Percentiles rank a stretch among this genome's conserved stretches.
These are phyloP conservation scores for Xylaria sp. DNA, from an alignment of 495 filamentous ascomycete species.

Conservation along the genomic window DNA sequence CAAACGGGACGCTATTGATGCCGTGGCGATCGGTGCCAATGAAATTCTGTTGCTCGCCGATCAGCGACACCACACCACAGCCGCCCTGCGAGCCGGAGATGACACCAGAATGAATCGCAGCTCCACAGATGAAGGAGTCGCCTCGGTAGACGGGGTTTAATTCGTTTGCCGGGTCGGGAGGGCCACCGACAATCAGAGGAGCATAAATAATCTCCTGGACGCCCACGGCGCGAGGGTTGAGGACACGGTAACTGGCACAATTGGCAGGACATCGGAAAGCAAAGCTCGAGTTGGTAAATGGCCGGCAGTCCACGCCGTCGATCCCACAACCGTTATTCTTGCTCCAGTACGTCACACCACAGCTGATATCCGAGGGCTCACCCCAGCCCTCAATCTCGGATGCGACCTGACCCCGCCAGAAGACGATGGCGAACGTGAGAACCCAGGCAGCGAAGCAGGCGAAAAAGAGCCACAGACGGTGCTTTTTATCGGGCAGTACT, in stretches of 20 bases:
- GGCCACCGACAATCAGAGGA: conserved; percentile 77
- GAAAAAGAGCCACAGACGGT: conserved; percentile 65
- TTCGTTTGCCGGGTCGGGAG: conserved; percentile 52
- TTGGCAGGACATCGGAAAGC: conserved; percentile 83
- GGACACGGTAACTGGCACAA: conserved; percentile 68
- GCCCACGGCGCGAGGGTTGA: conserved; percentile 78
- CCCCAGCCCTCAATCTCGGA: conserved; percentile 75
- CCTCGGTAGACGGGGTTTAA: conserved; percentile 70
- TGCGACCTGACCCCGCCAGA: conserved; percentile 66
- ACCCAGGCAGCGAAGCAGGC: conserved; percentile 74
- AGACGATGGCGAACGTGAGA: conserved; percentile 70
- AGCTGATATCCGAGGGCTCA: conserved; percentile 69
- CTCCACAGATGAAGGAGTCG: conserved; percentile 82
- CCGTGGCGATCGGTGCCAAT: conserved; percentile 65
- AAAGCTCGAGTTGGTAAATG: conserved; percentile 71
- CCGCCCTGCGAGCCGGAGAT: conserved; percentile 73
- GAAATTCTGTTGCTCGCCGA: conserved; percentile 72
- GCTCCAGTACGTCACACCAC: conserved; percentile 69
- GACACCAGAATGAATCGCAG: conserved; percentile 80
- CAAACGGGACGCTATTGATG: conserved; percentile 72
- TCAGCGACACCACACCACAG: conserved; percentile 73
- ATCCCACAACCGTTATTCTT: conserved; percentile 77
- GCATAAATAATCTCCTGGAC: conserved; percentile 73
- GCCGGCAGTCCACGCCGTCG: conserved; percentile 81
- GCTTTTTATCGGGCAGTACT: conserved; percentile 67